phyloP scores from a whole-genome alignment of 2,329 filamentous ascomycete species.

The Penicillium hordei region DNA sequence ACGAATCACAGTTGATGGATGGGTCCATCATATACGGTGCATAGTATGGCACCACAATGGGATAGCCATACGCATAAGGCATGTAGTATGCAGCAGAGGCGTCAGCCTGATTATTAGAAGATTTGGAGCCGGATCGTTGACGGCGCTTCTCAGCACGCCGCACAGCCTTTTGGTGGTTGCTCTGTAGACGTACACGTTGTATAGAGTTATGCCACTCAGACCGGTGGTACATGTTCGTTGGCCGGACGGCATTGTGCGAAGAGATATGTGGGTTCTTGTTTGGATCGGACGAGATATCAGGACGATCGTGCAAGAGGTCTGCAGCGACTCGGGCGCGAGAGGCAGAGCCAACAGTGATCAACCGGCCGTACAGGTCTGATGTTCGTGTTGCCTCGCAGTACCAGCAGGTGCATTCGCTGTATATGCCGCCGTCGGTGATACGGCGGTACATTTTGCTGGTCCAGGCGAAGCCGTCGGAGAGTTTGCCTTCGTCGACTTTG shows the following conservation, averaged over 20 bases:
- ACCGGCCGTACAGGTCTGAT: conserved; percentile 51
- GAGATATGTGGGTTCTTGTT: conserved; percentile 68
- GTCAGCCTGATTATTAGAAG: conserved; percentile 12
- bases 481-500: conserved; percentile 68
- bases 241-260: conserved; percentile 65
- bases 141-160: conserved; percentile 35
- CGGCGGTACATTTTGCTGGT: conserved; percentile 70
- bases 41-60: conserved; percentile 47
- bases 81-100: conserved; percentile 18
- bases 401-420: conserved; percentile 40
- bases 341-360: conserved; percentile 43
- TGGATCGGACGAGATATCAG: conserved; percentile 48
- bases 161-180: conserved; percentile 52
- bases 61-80: conserved; percentile 48
- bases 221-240: conserved; percentile 14
- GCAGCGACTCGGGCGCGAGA: conserved; percentile 54
- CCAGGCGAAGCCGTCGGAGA: conserved; percentile 68
- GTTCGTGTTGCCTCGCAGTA: conserved; percentile 71
- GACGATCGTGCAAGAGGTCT: conserved; percentile 46
- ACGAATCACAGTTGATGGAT: conserved; percentile 42
- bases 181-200: conserved; percentile 39
- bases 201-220: conserved; percentile 20
- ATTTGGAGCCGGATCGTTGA: conserved; percentile 34
- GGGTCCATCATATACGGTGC: conserved; percentile 50
- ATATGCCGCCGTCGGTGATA: conserved; percentile 62